phyloP scores from a whole-genome alignment of 1,139 yeast species.

The Yamadazyma buinensis region DNA sequence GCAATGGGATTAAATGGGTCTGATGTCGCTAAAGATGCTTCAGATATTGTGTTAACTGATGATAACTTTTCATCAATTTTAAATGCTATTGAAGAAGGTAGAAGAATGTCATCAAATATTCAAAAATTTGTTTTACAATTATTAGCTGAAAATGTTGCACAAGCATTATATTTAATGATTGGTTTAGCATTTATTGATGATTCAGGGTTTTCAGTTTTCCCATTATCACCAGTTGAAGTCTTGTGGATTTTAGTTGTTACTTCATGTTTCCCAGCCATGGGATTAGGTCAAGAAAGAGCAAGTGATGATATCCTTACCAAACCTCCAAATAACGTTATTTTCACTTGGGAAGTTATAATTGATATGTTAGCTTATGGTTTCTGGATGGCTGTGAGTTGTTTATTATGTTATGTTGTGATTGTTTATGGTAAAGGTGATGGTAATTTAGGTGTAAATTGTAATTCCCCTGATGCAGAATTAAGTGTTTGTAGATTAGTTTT shows the following conservation, averaged over 20 bases:
- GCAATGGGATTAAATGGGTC: slow-evolving; percentile 86
- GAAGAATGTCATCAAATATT: slow-evolving; percentile 77
- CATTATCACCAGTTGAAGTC: slow-evolving; percentile 76
- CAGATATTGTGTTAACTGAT: slow-evolving; percentile 71
- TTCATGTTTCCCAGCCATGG: slow-evolving; percentile 84
- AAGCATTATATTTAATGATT: slow-evolving; percentile 65
- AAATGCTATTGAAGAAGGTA: slow-evolving; percentile 78
- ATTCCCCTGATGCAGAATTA: slow-evolving; percentile 22
- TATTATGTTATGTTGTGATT: slow-evolving; percentile 61
- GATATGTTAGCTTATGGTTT: slow-evolving; percentile 78
- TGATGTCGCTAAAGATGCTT: slow-evolving; percentile 79
- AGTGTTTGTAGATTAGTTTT: slow-evolving; percentile 59
- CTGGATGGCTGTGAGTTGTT: slow-evolving; percentile 70
- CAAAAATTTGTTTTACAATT: slow-evolving; percentile 80
- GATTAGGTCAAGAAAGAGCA: slow-evolving; percentile 73
- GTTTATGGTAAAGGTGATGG: slow-evolving; percentile 69
- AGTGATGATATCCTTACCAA: slow-evolving; percentile 61
- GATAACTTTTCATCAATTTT: slow-evolving; percentile 77
- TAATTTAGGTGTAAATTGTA: slow-evolving; percentile 64
- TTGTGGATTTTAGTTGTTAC: slow-evolving; percentile 78
- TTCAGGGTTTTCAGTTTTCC: slow-evolving; percentile 63
- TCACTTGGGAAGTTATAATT: slow-evolving; percentile 64
- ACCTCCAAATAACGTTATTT: slow-evolving; percentile 64
- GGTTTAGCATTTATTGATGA: slow-evolving; percentile 69
- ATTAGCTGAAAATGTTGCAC: slow-evolving; percentile 76